Evolutionary conservation across 306 rosid genomes (phyloP).

Genomic region (Abrus pulchellus): DNA sequence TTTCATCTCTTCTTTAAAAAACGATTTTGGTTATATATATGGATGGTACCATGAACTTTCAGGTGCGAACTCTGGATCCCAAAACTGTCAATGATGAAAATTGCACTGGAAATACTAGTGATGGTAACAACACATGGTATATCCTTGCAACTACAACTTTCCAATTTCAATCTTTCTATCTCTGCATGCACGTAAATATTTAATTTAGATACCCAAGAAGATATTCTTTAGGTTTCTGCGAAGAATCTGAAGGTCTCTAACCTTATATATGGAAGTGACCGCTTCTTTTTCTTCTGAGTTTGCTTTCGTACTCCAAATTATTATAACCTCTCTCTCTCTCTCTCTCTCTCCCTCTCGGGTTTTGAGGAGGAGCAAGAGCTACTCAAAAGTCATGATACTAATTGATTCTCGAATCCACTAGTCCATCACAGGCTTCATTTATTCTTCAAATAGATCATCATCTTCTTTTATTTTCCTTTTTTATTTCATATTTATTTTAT

Average conservation of each 20-base stretch:
- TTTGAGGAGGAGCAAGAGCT: conserved; percentile 41
- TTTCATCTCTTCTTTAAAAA: neutral
- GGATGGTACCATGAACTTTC: conserved; percentile 35
- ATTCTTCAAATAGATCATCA: conserved; percentile 19
- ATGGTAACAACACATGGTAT: conserved; percentile 83
- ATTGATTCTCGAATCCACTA: conserved; percentile 57
- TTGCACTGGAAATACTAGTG: conserved; percentile 81
- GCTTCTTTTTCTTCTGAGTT: conserved; percentile 41
- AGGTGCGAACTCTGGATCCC: conserved; percentile 77
- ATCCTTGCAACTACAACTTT: conserved; percentile 25
- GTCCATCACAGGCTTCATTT: conserved; percentile 43
- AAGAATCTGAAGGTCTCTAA: conserved; percentile 59
- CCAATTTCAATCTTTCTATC: conserved; percentile 7
- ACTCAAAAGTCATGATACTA: conserved; percentile 59
- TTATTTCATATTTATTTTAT: neutral
- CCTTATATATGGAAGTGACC: conserved; percentile 54
- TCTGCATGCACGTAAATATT: conserved; percentile 58
- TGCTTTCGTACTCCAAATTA: conserved; percentile 48
- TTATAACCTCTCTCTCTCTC: conserved; percentile 35
- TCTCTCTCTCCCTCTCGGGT: conserved; percentile 15
- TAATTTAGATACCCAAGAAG: conserved; percentile 41
- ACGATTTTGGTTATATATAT: neutral
- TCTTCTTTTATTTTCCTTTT: neutral
- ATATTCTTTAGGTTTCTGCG: conserved; percentile 51
- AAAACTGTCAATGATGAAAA: conserved; percentile 77